These are phyloP conservation scores for Pseudopithomyces maydicus DNA, from an alignment of 2,329 filamentous ascomycete species.

Conservation along the genomic window DNA sequence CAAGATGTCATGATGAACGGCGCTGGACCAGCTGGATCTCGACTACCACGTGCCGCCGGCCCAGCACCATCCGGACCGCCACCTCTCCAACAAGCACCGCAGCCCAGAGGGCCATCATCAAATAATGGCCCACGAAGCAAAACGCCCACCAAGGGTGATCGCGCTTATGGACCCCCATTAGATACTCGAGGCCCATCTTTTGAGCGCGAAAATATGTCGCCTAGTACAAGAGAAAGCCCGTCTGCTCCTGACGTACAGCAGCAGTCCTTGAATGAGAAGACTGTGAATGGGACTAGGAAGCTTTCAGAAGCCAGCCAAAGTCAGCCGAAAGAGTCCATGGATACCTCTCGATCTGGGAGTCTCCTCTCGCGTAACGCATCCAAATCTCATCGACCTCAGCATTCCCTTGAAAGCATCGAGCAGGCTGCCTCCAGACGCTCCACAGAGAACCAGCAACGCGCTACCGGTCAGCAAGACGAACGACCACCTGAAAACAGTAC, in stretches of 20 bases:
- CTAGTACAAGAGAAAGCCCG: slow-evolving; percentile 50
- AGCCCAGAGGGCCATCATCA: slow-evolving; percentile 55
- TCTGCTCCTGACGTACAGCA: slow-evolving; percentile 24
- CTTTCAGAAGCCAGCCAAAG: slow-evolving; percentile 36
- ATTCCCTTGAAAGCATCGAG: slow-evolving; percentile 69
- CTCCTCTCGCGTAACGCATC: slow-evolving; percentile 42
- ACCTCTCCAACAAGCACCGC: slow-evolving; percentile 67
- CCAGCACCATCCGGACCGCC: slow-evolving; percentile 68
- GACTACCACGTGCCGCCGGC: slow-evolving; percentile 64
- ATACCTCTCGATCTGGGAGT: slow-evolving; percentile 40
- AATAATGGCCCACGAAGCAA: slow-evolving; percentile 47
- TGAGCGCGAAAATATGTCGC: slow-evolving; percentile 55
- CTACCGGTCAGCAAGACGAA: slow-evolving; percentile 37
- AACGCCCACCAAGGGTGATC: slow-evolving; percentile 57
- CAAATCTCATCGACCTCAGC: slow-evolving; percentile 59
- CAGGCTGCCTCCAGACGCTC: slow-evolving; percentile 38
- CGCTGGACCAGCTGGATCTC: slow-evolving; percentile 52
- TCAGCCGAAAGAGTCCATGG: slow-evolving; percentile 42
- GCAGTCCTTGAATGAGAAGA: slow-evolving; percentile 14
- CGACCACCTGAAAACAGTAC: slow-evolving; percentile 63
- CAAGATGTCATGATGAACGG: slow-evolving; percentile 39
- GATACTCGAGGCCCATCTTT: slow-evolving; percentile 50
- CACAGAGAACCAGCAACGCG: slow-evolving; percentile 36
- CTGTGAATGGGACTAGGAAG: slow-evolving; percentile 27
- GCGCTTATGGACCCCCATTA: slow-evolving; percentile 49